phyloP scores from a whole-genome alignment of 768 basidiomycete genomes.

The Porphyrellus cyaneotinctus region DNA sequence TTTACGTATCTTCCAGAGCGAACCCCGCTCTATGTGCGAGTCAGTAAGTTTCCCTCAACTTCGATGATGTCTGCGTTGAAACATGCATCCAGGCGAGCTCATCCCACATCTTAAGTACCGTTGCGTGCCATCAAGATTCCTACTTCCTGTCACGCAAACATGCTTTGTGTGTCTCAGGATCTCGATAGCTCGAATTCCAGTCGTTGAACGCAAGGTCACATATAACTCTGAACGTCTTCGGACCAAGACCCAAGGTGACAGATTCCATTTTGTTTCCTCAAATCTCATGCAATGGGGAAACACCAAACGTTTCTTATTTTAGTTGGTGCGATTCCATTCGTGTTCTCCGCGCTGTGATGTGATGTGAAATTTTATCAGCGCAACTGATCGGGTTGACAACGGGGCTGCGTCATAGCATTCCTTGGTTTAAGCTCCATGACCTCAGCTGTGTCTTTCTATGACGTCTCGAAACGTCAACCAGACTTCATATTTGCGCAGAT shows the following conservation, averaged over 20 bases:
- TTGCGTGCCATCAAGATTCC: not conserved
- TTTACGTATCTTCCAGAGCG: not conserved
- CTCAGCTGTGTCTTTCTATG: not conserved
- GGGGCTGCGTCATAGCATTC: not conserved
- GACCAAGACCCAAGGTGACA: not conserved
- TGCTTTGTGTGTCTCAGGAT: not conserved
- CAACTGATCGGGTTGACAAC: not conserved
- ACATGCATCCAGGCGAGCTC: not conserved
- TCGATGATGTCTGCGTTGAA: not conserved
- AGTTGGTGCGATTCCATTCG: not conserved
- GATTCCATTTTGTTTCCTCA: not conserved
- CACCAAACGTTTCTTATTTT: not conserved
- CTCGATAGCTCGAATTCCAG: not conserved
- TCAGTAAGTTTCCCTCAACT: too few relatives aligned
- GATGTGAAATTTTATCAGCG: not conserved
- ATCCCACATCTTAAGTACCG: not conserved
- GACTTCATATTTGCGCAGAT: not conserved
- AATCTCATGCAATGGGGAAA: not conserved
- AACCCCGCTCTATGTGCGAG: not conserved
- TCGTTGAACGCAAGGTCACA: too few relatives aligned
- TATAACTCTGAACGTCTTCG: not conserved
- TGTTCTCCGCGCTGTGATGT: not conserved
- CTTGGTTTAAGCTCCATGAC: not conserved
- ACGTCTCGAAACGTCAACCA: not conserved
- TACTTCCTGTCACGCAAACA: not conserved